Evolutionary conservation across 306 rosid species (phyloP).

Genomic region (Sicyos edulis): DNA sequence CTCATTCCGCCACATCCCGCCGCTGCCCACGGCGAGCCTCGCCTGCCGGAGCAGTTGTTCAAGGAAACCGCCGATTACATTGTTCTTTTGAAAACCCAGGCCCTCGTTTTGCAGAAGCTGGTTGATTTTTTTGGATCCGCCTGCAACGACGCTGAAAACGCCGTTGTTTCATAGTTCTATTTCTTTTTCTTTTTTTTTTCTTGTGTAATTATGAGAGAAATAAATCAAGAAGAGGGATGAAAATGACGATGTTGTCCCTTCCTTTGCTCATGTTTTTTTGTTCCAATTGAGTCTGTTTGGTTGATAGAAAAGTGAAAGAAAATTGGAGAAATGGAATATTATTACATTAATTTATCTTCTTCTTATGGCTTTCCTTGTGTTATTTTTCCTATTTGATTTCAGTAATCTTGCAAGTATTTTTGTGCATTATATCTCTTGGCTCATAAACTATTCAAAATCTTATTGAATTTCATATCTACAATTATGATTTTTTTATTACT

Average conservation of each 20-base stretch:
- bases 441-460: too few species aligned
- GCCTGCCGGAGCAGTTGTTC: conserved; percentile 22
- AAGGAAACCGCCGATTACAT: conserved; percentile 27
- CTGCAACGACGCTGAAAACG: conserved; percentile 1
- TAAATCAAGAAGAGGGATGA: background rate
- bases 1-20: conserved; percentile 16
- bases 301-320: too few species aligned
- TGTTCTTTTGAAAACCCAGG: conserved; percentile 15
- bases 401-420: too few species aligned
- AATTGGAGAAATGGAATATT: too few species aligned
- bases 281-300: too few species aligned
- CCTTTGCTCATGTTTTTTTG: background rate
- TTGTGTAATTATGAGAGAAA: background rate
- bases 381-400: too few species aligned
- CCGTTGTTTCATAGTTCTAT: conserved; percentile 7
- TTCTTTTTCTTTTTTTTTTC: background rate
- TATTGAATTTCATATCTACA: background rate
- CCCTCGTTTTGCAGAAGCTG: conserved; percentile 20
- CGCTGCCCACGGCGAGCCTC: background rate
- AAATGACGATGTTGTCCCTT: background rate
- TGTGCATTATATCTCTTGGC: too few species aligned
- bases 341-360: too few species aligned
- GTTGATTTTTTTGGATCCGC: conserved; percentile 22
- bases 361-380: too few species aligned
- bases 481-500: too few species aligned